Evolutionary conservation across 1,284 basidiomycete species (phyloP), one percentile per base, ranked within the genome.

Genomic region (Ustilago nuda): DNA sequence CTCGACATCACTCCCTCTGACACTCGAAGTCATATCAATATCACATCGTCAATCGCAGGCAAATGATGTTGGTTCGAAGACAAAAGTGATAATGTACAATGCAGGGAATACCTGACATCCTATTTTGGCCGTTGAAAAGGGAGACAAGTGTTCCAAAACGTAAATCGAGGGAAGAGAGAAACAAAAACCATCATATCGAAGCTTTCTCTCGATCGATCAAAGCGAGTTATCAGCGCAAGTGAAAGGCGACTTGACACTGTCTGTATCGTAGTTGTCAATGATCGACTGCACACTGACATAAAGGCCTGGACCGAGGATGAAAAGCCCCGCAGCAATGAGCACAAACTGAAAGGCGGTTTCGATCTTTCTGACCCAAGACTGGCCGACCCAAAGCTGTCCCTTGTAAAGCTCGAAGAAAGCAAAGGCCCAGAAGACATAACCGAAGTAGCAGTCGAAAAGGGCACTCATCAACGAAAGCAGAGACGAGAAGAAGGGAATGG

Each of bases 271-370:
- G 45, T 85, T 85, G 69, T 87, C 79, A 77, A 87, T 85, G 80
- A 89, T 89, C 9, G 87, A 87, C 57, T 88, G 80, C 7, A 88
- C 82, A 13, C 85, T 81, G 8, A 75, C 73, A 36, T 79, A 89
- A 1, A 88, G 84, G 0, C 88, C 88, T 0, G 88, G 87, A 2
- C 87, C 88, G 27, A 89, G 84, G 76, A 89, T 85, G 78, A 88
- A 87, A 15, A 88, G 50, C 7, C 86, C 87, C 9, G 86, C 77
- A 43, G 77, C 52, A 52, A 88, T 76, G 62, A 89, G 86, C 59
- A 88, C 71, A 56, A 87, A 76, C 68, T 88, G 87, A 65, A 87
- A 66, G 5, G 75, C 39, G 3, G 77, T 78, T 67, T 84, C 82
- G 32, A 46, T 12, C 36, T 79, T 84, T 37, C 82, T 68, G 13